Evolutionary conservation across 345 rosid species (phyloP), one percentile per base, ranked within the genome.

Genomic region (Erucastrum elatum): DNA sequence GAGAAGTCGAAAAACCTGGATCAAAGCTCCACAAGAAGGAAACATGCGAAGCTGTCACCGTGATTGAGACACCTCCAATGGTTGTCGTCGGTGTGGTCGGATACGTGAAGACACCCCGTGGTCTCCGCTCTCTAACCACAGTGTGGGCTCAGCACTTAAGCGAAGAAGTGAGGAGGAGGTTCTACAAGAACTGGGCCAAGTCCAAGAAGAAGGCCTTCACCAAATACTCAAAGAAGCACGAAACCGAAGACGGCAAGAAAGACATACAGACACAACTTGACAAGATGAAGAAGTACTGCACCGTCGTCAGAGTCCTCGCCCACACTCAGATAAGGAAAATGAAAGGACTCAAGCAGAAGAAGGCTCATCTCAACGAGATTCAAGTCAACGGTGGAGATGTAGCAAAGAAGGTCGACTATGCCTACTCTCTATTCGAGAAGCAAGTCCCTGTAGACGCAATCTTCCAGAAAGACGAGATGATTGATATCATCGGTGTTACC

Each of bases 21-120:
- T 90, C 98, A 76, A 94, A 91, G 84, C 97, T 94, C 15, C 98
- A 92, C 89, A 90, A 94, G 89, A 90, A 91, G 84, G 97, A 94
- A 85, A 88, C 98, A 1, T 90, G 93, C 72, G 97, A 94, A 79
- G 90, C 91, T 12, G 96, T 94, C 21, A 91, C 98, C 8, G 46
- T 94, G 5, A 71, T 91, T 34, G 97, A 91, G 77, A 88, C 96
- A 35, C 98, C 98, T n/a, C 97, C 98, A 2, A 81, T 91, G 86
- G 93, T 94, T 1, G 84, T 91, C 44, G 94, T 90, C 71, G 98
- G 98, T 8, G 88, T 91, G 31, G 98, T 94, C 51, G 97, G 98
- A 25, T 94, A 94, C 65, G 84, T 94, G 75, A 87, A 88, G 73
- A 89, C 98, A 15, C 91, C 97, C 0, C 82, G 90, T 30, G 97